Percentiles rank a stretch among this genome's conserved stretches.
phyloP scores from a whole-genome alignment of 345 rosid genomes.

The Gossypium raimondii region DNA sequence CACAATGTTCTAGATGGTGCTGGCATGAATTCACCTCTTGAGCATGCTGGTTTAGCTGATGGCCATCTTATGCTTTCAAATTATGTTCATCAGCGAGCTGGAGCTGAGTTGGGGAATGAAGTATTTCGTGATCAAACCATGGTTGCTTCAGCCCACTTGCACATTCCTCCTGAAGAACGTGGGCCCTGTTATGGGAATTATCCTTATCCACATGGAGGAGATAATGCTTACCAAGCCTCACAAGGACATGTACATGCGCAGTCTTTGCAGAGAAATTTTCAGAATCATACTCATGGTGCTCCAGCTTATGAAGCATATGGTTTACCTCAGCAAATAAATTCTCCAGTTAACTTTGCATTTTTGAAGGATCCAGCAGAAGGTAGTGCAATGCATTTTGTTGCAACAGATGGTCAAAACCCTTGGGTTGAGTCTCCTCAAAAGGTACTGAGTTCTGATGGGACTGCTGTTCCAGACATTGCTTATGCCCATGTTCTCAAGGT shows the following conservation, averaged over 20 bases:
- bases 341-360: slow-evolving; percentile 42
- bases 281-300: slow-evolving; percentile 46
- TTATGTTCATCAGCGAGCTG: slow-evolving; percentile 46
- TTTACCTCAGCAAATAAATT: slow-evolving; percentile 44
- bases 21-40: slow-evolving; percentile 51
- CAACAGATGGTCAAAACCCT: slow-evolving; percentile 45
- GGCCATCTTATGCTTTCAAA: slow-evolving; percentile 41
- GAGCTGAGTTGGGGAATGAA: slow-evolving; percentile 56
- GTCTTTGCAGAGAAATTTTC: slow-evolving; percentile 56
- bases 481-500: slow-evolving; percentile 30
- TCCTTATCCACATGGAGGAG: slow-evolving; percentile 49
- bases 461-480: slow-evolving; percentile 38
- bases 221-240: slow-evolving; percentile 40
- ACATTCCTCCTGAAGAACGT: slow-evolving; percentile 52
- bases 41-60: slow-evolving; percentile 45
- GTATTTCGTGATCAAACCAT: slow-evolving; percentile 56
- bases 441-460: slow-evolving; percentile 51
- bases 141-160: slow-evolving; percentile 36
- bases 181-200: slow-evolving; percentile 49
- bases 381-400: slow-evolving; percentile 41
- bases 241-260: slow-evolving; percentile 43
- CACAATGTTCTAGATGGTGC: slow-evolving; percentile 55
- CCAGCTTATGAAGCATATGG: slow-evolving; percentile 43
- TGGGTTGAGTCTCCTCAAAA: slow-evolving; percentile 54
- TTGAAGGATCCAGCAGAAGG: slow-evolving; percentile 47